These are phyloP conservation scores for Solanum clarkiae DNA, from an alignment of 257 asterid genomes.

Conservation along the genomic window DNA sequence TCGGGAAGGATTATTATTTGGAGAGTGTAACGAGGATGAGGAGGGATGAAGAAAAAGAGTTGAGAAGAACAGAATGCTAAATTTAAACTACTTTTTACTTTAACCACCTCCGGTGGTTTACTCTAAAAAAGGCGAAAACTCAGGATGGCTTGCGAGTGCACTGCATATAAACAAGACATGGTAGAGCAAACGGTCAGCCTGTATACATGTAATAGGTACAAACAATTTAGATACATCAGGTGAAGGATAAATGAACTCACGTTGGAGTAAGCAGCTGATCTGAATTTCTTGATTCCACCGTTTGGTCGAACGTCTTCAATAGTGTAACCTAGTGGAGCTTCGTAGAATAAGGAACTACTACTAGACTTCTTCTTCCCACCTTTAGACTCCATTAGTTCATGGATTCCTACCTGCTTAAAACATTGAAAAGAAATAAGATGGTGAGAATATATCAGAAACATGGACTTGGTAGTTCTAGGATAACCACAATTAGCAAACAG, in stretches of 20 bases:
- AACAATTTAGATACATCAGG: background rate
- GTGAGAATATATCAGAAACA: background rate
- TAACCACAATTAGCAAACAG: background rate
- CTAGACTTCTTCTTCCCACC: conserved; percentile 79
- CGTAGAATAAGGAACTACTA: conserved; percentile 57
- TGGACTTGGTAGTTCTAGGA: background rate
- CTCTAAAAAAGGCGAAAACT: conserved; percentile 9
- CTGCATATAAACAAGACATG: conserved; percentile 23
- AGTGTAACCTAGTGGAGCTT: conserved; percentile 88
- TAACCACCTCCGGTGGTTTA: conserved; percentile 18
- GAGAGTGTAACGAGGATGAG: conserved; percentile 17
- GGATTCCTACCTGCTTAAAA: conserved; percentile 16
- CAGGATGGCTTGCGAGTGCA: conserved; percentile 88
- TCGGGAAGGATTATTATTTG: background rate
- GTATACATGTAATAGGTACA: background rate
- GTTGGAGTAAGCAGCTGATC: conserved; percentile 97
- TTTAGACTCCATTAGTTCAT: conserved; percentile 57
- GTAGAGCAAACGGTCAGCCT: background rate
- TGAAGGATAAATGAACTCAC: conserved; percentile 22
- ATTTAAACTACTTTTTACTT: conserved; percentile 8
- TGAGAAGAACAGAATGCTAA: background rate
- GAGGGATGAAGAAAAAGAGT: conserved; percentile 13
- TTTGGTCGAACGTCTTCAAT: conserved; percentile 89
- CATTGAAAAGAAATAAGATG: background rate
- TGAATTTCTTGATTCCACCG: conserved; percentile 90